phyloP scores from a whole-genome alignment of 192 early-diverging fungal genomes.

The Helicostylum pulchrum region DNA sequence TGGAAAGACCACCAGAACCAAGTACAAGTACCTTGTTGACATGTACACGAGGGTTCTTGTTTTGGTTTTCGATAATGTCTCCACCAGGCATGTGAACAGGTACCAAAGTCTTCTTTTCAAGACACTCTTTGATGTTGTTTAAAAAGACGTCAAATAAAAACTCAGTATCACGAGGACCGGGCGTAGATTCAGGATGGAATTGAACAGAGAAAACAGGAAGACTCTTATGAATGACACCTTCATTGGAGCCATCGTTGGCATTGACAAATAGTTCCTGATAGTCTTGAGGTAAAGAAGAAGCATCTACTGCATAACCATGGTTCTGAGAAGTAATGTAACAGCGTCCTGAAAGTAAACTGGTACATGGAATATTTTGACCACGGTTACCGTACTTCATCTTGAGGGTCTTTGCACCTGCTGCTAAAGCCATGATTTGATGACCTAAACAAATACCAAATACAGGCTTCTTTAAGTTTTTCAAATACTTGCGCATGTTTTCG shows the following conservation, averaged over 20 bases:
- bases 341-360: constrained; percentile 89
- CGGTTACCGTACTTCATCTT: constrained; percentile 99
- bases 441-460: constrained; percentile 99
- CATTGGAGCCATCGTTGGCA: constrained; percentile 98
- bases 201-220: constrained; percentile 96
- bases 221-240: constrained; percentile 90
- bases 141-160: constrained; percentile 97
- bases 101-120: constrained; percentile 63
- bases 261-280: constrained; percentile 95
- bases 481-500: constrained; percentile 62
- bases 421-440: constrained; percentile 94
- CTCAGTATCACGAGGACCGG: constrained; percentile 97
- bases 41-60: constrained; percentile 50
- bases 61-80: constrained; percentile 39
- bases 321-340: constrained; percentile 99
- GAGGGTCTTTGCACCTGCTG: constrained; percentile 85
- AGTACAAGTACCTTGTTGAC: constrained; percentile 93
- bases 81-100: constrained; percentile 71
- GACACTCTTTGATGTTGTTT: constrained; percentile 65
- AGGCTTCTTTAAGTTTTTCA: constrained; percentile 74
- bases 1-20: constrained; percentile 94
- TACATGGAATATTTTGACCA: constrained; percentile 99
- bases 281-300: constrained; percentile 61
- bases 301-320: constrained; percentile 96
- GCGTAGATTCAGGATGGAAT: constrained; percentile 97